phyloP scores from a whole-genome alignment of 2,329 filamentous ascomycete genomes.

The Colletotrichum filicis region DNA sequence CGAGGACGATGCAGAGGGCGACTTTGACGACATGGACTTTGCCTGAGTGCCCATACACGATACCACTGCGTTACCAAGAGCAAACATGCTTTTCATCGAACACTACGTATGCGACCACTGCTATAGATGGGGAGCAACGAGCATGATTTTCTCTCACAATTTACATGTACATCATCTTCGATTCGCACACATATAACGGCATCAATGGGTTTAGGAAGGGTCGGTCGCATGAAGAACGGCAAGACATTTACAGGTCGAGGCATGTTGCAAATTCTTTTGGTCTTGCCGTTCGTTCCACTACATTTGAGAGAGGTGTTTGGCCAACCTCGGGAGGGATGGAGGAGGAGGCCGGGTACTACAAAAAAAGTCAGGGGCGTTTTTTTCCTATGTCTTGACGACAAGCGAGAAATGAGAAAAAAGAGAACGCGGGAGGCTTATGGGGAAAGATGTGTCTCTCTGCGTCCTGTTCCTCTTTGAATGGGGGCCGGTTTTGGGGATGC shows the following conservation, averaged over 20 bases:
- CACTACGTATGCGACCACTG: neutral
- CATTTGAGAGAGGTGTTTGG: neutral
- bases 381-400: neutral
- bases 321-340: neutral
- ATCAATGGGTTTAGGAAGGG: slow-evolving; percentile 4
- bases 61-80: neutral
- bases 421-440: slow-evolving; percentile 22
- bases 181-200: slow-evolving; percentile 18
- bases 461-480: neutral
- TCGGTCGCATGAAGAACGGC: slow-evolving; percentile 22
- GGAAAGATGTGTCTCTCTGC: neutral
- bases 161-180: slow-evolving; percentile 27
- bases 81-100: neutral
- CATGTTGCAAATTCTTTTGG: slow-evolving; percentile 4
- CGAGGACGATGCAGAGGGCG: slow-evolving; percentile 49
- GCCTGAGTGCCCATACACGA: neutral
- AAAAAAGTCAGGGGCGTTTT: slow-evolving; percentile 28
- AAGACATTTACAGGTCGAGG: neutral
- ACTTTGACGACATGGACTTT: slow-evolving; percentile 44
- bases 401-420: neutral
- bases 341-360: neutral
- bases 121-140: slow-evolving; percentile 15
- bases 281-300: neutral
- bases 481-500: neutral
- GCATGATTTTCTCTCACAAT: neutral